Evolutionary conservation across 2,329 filamentous ascomycete genomes (phyloP).

Genomic region (Cytospora schulzeri): DNA sequence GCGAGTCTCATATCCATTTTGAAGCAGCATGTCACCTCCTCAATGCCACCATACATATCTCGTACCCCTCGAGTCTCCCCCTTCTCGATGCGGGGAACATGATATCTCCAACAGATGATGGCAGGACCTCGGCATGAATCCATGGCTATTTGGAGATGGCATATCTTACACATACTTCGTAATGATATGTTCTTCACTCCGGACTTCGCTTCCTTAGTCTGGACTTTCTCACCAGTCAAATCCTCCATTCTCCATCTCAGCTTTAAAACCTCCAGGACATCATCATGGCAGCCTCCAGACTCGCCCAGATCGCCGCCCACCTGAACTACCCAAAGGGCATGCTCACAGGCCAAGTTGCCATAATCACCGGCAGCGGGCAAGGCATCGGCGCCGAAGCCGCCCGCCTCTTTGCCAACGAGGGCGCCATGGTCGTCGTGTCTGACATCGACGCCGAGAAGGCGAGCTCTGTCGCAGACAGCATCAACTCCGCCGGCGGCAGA

Average conservation of each 20-base stretch:
- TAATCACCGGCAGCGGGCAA: conserved; percentile 84
- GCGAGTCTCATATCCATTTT: too few species aligned
- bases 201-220: neutral
- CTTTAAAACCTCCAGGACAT: neutral
- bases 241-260: neutral
- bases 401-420: conserved; percentile 82
- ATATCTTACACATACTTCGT: too few species aligned
- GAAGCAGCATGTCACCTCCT: too few species aligned
- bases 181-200: too few species aligned
- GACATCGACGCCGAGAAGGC: conserved; percentile 82
- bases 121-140: conserved; percentile 5
- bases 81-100: conserved; percentile 20
- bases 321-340: conserved; percentile 82
- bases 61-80: neutral
- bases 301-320: conserved; percentile 74
- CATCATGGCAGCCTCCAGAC: conserved; percentile 56
- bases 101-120: neutral
- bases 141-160: neutral
- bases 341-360: conserved; percentile 78
- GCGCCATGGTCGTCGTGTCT: conserved; percentile 79
- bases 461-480: conserved; percentile 65
- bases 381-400: conserved; percentile 88
- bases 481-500: conserved; percentile 66
- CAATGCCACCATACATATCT: neutral
- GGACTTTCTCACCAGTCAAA: neutral